Evolutionary conservation across 2,329 filamentous ascomycete species (phyloP).

Genomic region (Pestalotiopsis sp.): DNA sequence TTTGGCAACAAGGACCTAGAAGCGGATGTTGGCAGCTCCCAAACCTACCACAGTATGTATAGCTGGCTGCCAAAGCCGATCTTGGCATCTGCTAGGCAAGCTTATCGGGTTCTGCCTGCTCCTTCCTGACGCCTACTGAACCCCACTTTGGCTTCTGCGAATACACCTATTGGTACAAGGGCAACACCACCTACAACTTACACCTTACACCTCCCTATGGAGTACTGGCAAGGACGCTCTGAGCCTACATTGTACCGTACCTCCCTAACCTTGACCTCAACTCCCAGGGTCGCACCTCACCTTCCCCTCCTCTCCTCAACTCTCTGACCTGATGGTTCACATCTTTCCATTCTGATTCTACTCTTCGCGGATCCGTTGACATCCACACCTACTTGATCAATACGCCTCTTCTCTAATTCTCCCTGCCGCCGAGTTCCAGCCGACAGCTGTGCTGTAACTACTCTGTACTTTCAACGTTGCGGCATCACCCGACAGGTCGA

Average conservation of each 20-base stretch:
- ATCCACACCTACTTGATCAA: background rate
- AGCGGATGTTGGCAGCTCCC: background rate
- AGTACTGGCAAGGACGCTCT: too few relatives aligned
- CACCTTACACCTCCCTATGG: too few relatives aligned
- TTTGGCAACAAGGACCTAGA: background rate
- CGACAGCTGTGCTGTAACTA: background rate
- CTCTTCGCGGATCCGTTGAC: background rate
- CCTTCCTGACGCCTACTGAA: constrained; percentile 9
- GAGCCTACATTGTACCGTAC: background rate
- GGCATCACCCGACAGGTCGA: too few relatives aligned
- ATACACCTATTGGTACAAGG: background rate
- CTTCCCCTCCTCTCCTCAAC: background rate
- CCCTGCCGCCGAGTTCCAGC: background rate
- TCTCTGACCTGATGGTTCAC: too few relatives aligned
- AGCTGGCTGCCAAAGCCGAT: background rate
- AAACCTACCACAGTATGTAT: background rate
- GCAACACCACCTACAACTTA: background rate
- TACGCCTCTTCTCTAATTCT: background rate
- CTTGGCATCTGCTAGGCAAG: background rate
- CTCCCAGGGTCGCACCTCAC: background rate
- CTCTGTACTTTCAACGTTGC: background rate
- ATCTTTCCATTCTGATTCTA: background rate
- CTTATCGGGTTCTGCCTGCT: constrained; percentile 8
- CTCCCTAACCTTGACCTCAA: constrained; percentile 11
- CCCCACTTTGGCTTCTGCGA: background rate